Conservation (phyloP, 345 rosid genomes). For the Salix brachista region DNA sequence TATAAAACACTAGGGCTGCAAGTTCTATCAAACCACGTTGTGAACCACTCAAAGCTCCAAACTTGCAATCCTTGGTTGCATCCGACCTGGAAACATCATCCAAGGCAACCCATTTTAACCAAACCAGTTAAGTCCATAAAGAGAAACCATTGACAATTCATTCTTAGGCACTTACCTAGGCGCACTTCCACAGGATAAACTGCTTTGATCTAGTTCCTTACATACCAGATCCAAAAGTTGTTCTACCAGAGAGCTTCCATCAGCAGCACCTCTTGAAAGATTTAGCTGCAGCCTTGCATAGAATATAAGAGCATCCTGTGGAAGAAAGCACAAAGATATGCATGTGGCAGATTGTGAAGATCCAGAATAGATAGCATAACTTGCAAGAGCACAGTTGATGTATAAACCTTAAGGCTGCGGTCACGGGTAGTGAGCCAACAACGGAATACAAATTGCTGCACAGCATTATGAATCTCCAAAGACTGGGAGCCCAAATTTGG, state of each 20-base stretch:
- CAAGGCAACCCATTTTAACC: slow-evolving; percentile 16
- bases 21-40: slow-evolving; percentile 68
- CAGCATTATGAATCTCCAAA: slow-evolving; percentile 62
- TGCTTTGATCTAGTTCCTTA: slow-evolving; percentile 80
- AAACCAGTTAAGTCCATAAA: slow-evolving; percentile 7
- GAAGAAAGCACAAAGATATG: slow-evolving; percentile 9
- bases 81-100: slow-evolving; percentile 52
- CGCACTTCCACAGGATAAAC: slow-evolving; percentile 37
- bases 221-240: slow-evolving; percentile 72
- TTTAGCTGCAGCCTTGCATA: slow-evolving; percentile 75
- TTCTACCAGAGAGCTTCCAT: slow-evolving; percentile 57
- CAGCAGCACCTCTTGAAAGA: slow-evolving; percentile 53
- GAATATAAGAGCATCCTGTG: slow-evolving; percentile 65
- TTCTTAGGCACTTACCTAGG: slow-evolving; percentile 44
- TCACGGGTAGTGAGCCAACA: slow-evolving; percentile 78
- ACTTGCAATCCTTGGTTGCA: slow-evolving; percentile 64
- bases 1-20: slow-evolving; percentile 68
- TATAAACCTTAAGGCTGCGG: slow-evolving; percentile 63
- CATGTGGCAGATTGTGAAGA: not conserved
- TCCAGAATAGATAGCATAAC: slow-evolving; percentile 3
- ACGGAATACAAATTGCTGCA: slow-evolving; percentile 53
- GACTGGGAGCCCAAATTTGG: slow-evolving; percentile 73
- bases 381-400: slow-evolving; percentile 2
- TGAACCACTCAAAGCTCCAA: slow-evolving; percentile 59
- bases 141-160: not conserved